Evolutionary conservation across 768 basidiomycete species (phyloP).

Genomic region (Cystobasidium tubakii): DNA sequence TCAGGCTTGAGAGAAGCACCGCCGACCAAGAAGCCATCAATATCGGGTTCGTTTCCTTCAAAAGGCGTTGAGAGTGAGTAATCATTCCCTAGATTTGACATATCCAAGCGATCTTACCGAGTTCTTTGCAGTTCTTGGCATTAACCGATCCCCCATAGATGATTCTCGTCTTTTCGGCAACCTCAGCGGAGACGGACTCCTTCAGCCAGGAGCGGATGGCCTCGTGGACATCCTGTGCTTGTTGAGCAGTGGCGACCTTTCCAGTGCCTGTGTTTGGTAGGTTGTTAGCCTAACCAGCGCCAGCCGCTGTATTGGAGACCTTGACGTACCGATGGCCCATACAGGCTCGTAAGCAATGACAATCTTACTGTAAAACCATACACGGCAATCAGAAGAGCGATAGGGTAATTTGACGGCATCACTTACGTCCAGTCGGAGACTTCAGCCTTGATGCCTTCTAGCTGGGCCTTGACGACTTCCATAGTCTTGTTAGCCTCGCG

Average conservation of each 20-base stretch:
- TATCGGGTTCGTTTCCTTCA: slow-evolving; percentile 67
- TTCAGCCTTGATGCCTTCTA: slow-evolving; percentile 65
- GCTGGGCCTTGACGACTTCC: slow-evolving; percentile 72
- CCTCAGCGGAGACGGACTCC: slow-evolving; percentile 60
- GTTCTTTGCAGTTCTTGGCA: slow-evolving; percentile 77
- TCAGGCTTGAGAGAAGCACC: slow-evolving; percentile 97
- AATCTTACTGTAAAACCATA: slow-evolving; percentile 58
- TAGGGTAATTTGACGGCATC: too few relatives aligned
- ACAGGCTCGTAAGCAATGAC: slow-evolving; percentile 96
- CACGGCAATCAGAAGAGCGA: background rate
- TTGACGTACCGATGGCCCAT: slow-evolving; percentile 77
- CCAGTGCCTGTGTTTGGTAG: slow-evolving; percentile 57
- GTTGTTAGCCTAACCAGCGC: background rate
- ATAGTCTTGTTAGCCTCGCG: slow-evolving; percentile 73
- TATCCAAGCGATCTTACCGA: slow-evolving; percentile 56
- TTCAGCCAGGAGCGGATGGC: slow-evolving; percentile 71
- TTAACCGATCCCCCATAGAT: slow-evolving; percentile 95
- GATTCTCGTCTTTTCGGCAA: slow-evolving; percentile 70
- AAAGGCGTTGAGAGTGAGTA: background rate
- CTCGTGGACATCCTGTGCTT: slow-evolving; percentile 87
- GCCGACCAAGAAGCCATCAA: slow-evolving; percentile 94
- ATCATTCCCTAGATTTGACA: background rate
- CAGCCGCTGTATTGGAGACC: background rate
- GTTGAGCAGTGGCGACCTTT: slow-evolving; percentile 81
- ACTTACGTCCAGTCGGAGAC: slow-evolving; percentile 70